Evolutionary conservation across 768 basidiomycete genomes (phyloP).

Genomic region (Russula earlei): DNA sequence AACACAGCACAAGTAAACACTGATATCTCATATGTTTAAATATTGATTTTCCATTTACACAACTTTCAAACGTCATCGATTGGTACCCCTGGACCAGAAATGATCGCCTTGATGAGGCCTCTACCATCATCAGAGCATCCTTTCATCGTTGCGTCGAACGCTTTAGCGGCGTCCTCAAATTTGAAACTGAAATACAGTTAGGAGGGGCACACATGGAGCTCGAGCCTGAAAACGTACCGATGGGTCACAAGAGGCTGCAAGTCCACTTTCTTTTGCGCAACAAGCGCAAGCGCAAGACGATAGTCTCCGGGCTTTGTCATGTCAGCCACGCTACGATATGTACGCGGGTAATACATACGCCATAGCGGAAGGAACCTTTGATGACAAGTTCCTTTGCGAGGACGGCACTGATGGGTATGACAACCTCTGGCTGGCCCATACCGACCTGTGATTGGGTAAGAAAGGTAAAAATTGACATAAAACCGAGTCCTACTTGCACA

Average conservation of each 20-base stretch:
- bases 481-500: constrained; percentile 42
- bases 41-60: not conserved
- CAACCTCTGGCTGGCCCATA: constrained; percentile 72
- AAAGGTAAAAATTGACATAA: not conserved
- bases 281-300: constrained; percentile 75
- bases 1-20: not conserved
- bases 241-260: constrained; percentile 87
- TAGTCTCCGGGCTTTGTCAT: constrained; percentile 67
- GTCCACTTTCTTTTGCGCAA: constrained; percentile 71
- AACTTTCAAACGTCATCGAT: constrained; percentile 29
- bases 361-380: constrained; percentile 91
- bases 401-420: constrained; percentile 59
- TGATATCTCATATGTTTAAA: constrained; percentile 40
- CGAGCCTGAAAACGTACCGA: constrained; percentile 40
- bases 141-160: constrained; percentile 71
- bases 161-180: constrained; percentile 68
- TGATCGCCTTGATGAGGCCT: constrained; percentile 82
- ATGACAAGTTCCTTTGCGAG: constrained; percentile 71
- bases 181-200: constrained; percentile 38
- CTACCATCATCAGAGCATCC: constrained; percentile 85
- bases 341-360: constrained; percentile 33
- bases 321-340: not conserved
- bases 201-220: not conserved
- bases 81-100: constrained; percentile 65
- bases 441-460: constrained; percentile 56